Evolutionary conservation across 2,329 filamentous ascomycete genomes (phyloP), one percentile per base, ranked within the genome.

Genomic region (Tolypocladium pustulatum): DNA sequence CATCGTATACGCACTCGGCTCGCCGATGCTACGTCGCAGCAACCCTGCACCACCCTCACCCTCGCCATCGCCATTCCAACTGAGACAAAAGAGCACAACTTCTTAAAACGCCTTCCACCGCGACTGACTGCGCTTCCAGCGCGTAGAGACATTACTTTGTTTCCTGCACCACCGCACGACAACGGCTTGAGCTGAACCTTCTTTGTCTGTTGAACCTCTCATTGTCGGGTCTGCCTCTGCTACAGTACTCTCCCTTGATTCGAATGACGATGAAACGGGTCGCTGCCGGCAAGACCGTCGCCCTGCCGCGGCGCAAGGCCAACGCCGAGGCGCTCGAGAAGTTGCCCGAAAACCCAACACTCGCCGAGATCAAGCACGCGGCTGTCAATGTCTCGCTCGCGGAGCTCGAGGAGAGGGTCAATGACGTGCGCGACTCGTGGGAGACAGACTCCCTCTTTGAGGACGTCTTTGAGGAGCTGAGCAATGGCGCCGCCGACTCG

Each of bases 401-500:
- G 49, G 79, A 82, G 60, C 72, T 81, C 12, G 79, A 82, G 62
- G 77, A 81, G 62, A 74, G 77, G 64, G 75, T 81, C 62, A 76
- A 76, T 36, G 79, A 82, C 59, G 74, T 78, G 5, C 73, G 73
- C 59, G 80, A 82, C 56, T 78, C 78, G 15, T 87, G 83, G 84
- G 85, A 87, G 65, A 81, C 79, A 7, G 81, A 86, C 63, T 87
- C 84, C 32, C 71, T 88, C 2, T 85, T 84, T 61, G 83, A 84
- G 61, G 85, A 87, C 65, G 76, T 79, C 38, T 75, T 88, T 57
- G 81, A 86, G 58, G 79, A 83, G 59, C 68, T 87, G 60, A 73
- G 74, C 49, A 79, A 84, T 52, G 80, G 85, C 43, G 70, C 76
- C 65, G 75, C 77, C 61, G 76, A 71, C 63, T 65, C 69, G 41